A percentile compares a stretch with the other conserved stretches of the same genome.
These are phyloP conservation scores for Erysimum cheiranthoides DNA, from an alignment of 345 rosid species.

Conservation along the genomic window DNA sequence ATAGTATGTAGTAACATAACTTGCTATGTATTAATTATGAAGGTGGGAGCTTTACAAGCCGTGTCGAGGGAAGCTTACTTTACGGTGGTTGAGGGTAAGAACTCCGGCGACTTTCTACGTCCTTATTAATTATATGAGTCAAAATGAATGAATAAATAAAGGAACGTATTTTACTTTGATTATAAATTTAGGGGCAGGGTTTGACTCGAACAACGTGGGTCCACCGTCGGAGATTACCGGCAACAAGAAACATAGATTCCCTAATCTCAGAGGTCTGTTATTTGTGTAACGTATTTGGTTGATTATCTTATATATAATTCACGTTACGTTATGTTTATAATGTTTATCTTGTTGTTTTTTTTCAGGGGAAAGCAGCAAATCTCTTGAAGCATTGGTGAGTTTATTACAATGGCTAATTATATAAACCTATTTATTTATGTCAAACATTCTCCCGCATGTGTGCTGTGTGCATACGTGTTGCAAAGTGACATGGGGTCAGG, in stretches of 20 bases:
- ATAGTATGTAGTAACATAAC: not conserved
- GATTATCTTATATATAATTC: not conserved
- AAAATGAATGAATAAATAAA: not conserved
- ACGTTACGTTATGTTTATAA: not conserved
- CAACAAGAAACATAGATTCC: slow-evolving; percentile 60
- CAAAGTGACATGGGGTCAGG: not conserved
- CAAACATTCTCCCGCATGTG: not conserved
- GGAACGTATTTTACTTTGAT: not conserved
- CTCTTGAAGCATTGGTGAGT: slow-evolving; percentile 89
- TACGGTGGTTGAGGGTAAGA: slow-evolving; percentile 64
- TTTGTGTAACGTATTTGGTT: not conserved
- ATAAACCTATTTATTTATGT: not conserved
- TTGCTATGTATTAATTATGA: not conserved
- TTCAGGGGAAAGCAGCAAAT: slow-evolving; percentile 75
- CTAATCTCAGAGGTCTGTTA: slow-evolving; percentile 68
- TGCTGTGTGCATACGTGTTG: not conserved
- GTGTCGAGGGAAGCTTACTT: slow-evolving; percentile 79
- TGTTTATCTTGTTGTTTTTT: slow-evolving; percentile 30
- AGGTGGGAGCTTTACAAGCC: slow-evolving; percentile 93
- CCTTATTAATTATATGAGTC: not conserved
- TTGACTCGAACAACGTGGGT: slow-evolving; percentile 55
- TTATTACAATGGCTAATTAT: not conserved
- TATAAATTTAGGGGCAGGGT: slow-evolving; percentile 52
- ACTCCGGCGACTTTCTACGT: not conserved
- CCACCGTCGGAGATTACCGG: slow-evolving; percentile 53